These are phyloP conservation scores for Psilocybe azurescens DNA, from an alignment of 768 basidiomycete species.

Conservation along the genomic window DNA sequence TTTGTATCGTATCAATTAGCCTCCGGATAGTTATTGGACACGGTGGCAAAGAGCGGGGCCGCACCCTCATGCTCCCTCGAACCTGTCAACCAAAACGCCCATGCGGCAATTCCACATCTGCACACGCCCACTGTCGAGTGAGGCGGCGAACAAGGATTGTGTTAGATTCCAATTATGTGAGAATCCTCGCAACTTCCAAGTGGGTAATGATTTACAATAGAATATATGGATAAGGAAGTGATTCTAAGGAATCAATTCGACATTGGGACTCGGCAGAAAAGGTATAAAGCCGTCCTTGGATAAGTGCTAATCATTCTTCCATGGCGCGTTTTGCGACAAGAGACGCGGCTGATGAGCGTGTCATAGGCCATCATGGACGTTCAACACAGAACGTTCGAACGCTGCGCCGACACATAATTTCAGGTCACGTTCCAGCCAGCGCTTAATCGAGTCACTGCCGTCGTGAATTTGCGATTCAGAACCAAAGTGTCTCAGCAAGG, in stretches of 20 bases:
- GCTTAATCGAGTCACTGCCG: too few relatives aligned
- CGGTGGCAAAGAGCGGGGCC: slow-evolving; percentile 23
- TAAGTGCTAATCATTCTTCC: slow-evolving; percentile 19
- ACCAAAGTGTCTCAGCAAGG: too few relatives aligned
- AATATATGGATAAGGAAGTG: slow-evolving; percentile 4
- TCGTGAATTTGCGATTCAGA: too few relatives aligned
- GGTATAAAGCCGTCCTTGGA: slow-evolving; percentile 19
- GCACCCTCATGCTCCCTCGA: slow-evolving; percentile 97
- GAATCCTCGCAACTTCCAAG: slow-evolving; percentile 56
- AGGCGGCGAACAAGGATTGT: slow-evolving; percentile 93
- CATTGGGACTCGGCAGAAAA: slow-evolving; percentile 16
- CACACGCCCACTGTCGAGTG: slow-evolving; percentile 96
- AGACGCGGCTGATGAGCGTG: slow-evolving; percentile 46
- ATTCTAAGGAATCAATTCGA: slow-evolving; percentile 5
- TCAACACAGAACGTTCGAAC: too few relatives aligned
- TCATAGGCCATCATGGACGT: too few relatives aligned
- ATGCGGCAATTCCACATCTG: slow-evolving; percentile 99
- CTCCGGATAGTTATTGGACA: slow-evolving; percentile 2
- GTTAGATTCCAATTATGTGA: slow-evolving; percentile 99
- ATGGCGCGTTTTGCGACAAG: slow-evolving; percentile 32
- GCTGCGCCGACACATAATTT: too few relatives aligned
- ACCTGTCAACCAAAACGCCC: slow-evolving; percentile 97
- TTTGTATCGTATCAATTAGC: slow-evolving; percentile 36
- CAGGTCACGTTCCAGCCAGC: too few relatives aligned
- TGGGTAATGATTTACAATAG: slow-evolving; percentile 18